Evolutionary conservation across 257 asterid species (phyloP), one percentile per base, ranked within the genome.

Genomic region (Plantago major): DNA sequence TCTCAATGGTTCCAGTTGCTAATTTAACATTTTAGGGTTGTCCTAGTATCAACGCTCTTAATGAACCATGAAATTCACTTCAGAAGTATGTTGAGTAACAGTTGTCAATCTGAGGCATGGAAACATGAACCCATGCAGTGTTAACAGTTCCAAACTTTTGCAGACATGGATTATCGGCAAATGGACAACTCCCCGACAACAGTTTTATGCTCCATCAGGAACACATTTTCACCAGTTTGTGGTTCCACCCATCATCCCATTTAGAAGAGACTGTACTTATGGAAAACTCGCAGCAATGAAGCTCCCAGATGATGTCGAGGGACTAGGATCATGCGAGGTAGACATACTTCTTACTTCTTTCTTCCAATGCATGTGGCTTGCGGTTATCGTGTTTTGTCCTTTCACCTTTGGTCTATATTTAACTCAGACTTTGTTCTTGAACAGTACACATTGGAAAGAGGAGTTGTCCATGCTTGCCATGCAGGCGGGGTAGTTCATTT

Each of bases 391-490:
- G n/a, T n/a, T n/a, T n/a, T n/a, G 3, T 33, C 7, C 1, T 33
- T 4, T 33, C 7, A 4, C 40, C 40, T 4, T 33, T 33, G 8
- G 40, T 33, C 40, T 7, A 33, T 33, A 7, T 33, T 33, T 33
- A 33, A 33, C 40, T 4, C 3, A 33, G 40, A 33, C 8, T 48
- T 9, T 38, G n/a, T 30, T 15, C 11, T 69, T 56, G 28, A 64
- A 42, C 82, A 90, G 98, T 87, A 90, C 50, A 87, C 98, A 33
- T 70, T 90, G 93, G 95, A 46, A 66, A 76, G 98, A 82, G 98
- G 96, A 28, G 85, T 82, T 26, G 94, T 90, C 13, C 98, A 90
- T 72, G 98, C 98, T n/a, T 90, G 97, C 78, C 97, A 90, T 43
- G 97, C 97, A 1, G 97, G 97, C 30, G 97, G 97, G 43, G 78